A percentile compares a stretch with the other conserved stretches of the same genome.
phyloP scores from a whole-genome alignment of 208 protist genomes.

The Leishmania major region DNA sequence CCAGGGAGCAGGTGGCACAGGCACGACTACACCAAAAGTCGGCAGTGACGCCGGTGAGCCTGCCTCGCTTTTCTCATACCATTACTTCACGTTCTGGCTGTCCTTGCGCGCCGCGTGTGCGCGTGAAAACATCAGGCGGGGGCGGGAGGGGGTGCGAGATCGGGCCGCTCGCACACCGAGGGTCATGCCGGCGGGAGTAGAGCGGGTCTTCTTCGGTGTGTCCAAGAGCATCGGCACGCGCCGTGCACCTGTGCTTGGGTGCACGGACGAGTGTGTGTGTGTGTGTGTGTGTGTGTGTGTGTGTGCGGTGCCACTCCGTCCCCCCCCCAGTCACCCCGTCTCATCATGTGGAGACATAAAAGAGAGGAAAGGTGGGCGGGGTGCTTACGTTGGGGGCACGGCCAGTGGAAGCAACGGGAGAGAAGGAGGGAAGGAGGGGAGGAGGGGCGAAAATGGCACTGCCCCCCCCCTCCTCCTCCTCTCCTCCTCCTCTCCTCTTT shows the following conservation, averaged over 20 bases:
- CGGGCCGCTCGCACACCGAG: no score
- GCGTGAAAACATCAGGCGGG: neutral
- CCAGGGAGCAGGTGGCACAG: neutral
- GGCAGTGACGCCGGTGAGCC: neutral
- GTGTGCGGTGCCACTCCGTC: neutral
- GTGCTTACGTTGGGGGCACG: neutral
- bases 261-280: neutral
- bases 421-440: neutral
- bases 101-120: neutral
- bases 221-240: neutral
- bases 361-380: neutral
- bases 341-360: neutral
- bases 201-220: neutral
- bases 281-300: neutral
- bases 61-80: neutral
- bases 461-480: neutral
- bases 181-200: neutral
- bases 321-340: neutral
- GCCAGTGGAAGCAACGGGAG: neutral
- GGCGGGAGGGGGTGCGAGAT: no score
- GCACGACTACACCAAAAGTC: neutral
- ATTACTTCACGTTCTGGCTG: no score
- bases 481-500: neutral
- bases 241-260: neutral
- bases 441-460: neutral